phyloP scores from a whole-genome alignment of 257 asterid species.

The Plantago elongata region DNA sequence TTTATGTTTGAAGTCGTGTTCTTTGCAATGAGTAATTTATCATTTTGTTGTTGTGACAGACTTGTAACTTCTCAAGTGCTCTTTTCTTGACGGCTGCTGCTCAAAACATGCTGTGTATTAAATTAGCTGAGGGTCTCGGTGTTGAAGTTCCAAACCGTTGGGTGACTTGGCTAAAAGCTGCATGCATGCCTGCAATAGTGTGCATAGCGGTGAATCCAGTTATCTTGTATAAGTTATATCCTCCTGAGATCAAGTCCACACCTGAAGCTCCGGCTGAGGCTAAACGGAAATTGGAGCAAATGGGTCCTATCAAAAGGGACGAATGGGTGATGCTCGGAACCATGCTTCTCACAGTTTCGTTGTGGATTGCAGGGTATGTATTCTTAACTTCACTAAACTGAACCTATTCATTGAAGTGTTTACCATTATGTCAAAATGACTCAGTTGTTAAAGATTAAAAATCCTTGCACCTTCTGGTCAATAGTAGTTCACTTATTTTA shows the following conservation, averaged over 20 bases:
- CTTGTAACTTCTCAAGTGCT: constrained; percentile 57
- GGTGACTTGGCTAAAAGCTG: constrained; percentile 68
- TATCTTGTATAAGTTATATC: constrained; percentile 52
- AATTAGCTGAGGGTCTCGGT: constrained; percentile 68
- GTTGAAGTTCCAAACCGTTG: constrained; percentile 55
- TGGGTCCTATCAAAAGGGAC: constrained; percentile 66
- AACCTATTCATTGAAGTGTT: background rate
- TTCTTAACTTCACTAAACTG: background rate
- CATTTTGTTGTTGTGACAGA: background rate
- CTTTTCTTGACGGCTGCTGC: constrained; percentile 88
- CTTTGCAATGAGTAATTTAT: background rate
- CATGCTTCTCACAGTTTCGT: constrained; percentile 52
- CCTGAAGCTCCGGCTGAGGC: constrained; percentile 79
- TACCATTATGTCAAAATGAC: background rate
- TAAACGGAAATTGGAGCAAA: constrained; percentile 44
- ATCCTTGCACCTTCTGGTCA: no score
- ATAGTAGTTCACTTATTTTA: no score
- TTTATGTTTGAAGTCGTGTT: background rate
- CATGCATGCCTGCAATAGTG: constrained; percentile 47
- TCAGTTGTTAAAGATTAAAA: no score
- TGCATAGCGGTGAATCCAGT: constrained; percentile 49
- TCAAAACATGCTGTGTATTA: constrained; percentile 66
- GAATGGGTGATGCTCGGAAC: constrained; percentile 78
- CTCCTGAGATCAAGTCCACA: constrained; percentile 64
- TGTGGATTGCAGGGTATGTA: constrained; percentile 77